phyloP scores from a whole-genome alignment of 805 yeast genomes.

The Candida coquimbonensis region DNA sequence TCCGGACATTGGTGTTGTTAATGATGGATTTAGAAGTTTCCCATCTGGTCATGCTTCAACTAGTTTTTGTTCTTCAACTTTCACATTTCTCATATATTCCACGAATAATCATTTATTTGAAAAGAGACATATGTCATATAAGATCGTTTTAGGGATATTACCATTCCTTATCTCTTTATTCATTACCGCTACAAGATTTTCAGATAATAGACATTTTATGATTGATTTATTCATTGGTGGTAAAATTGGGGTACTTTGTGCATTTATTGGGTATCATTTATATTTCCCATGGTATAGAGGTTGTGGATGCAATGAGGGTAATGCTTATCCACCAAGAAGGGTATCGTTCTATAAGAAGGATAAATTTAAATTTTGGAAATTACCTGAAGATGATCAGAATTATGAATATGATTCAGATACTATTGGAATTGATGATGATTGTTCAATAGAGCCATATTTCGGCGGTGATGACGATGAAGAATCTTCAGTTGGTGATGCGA shows the following conservation, averaged over 20 bases:
- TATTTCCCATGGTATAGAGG: slow-evolving; percentile 33
- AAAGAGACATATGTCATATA: slow-evolving; percentile 28
- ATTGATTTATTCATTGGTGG: slow-evolving; percentile 35
- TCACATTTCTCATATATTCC: slow-evolving; percentile 28
- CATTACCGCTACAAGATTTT: slow-evolving; percentile 35
- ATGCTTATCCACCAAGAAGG: slow-evolving; percentile 40
- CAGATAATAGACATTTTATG: slow-evolving; percentile 41
- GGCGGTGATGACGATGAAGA: not conserved
- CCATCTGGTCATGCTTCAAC: slow-evolving; percentile 54
- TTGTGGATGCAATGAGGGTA: slow-evolving; percentile 24
- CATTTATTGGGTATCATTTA: slow-evolving; percentile 30
- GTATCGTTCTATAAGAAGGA: slow-evolving; percentile 20
- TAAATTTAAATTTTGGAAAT: slow-evolving; percentile 26
- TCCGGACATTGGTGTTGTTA: slow-evolving; percentile 25
- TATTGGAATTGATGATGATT: slow-evolving; percentile 3
- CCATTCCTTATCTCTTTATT: slow-evolving; percentile 30
- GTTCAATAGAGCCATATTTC: not conserved
- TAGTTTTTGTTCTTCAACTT: slow-evolving; percentile 39
- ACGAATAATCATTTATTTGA: slow-evolving; percentile 31
- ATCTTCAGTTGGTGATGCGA: not conserved
- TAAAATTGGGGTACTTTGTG: slow-evolving; percentile 29
- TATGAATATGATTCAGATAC: slow-evolving; percentile 11
- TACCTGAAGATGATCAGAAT: slow-evolving; percentile 22
- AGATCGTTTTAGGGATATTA: slow-evolving; percentile 25
- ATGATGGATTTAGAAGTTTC: slow-evolving; percentile 50